Conservation (phyloP, 2,329 filamentous ascomycete species). For the Fusarium torulosum region DNA sequence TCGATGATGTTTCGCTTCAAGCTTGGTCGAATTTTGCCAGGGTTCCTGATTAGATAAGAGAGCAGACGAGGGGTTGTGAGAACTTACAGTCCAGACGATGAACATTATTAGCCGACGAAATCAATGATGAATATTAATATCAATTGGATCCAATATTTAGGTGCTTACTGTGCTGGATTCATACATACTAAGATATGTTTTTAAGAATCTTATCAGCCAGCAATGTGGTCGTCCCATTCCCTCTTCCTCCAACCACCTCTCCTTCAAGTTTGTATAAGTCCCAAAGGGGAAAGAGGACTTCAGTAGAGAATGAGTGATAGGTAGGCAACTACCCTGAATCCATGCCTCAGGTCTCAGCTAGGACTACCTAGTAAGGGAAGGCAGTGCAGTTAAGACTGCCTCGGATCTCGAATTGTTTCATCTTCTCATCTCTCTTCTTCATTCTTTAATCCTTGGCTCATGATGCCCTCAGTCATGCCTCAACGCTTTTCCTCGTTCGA, state of each 20-base stretch:
- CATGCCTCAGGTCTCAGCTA: constrained; percentile 46
- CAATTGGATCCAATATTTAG: too few relatives aligned
- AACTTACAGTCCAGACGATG: background rate
- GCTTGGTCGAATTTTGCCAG: constrained; percentile 30
- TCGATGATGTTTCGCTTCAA: constrained; percentile 15
- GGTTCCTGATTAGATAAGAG: constrained; percentile 43
- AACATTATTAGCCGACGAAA: background rate
- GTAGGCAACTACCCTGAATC: constrained; percentile 30
- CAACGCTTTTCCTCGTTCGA: background rate
- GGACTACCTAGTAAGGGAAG: constrained; percentile 32
- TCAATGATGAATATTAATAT: background rate
- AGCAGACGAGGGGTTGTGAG: background rate
- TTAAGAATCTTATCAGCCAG: background rate
- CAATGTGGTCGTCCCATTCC: too few relatives aligned
- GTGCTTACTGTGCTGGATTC: too few relatives aligned
- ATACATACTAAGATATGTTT: too few relatives aligned
- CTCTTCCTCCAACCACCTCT: background rate
- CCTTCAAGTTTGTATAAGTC: constrained; percentile 26
- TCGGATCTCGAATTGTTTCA: constrained; percentile 6
- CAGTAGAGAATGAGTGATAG: constrained; percentile 11
- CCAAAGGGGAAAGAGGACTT: constrained; percentile 47
- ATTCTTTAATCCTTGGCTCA: background rate
- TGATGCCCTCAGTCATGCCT: constrained; percentile 1
- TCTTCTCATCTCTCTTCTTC: background rate
- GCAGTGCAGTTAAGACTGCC: constrained; percentile 18